Base-by-base conservation (phyloP, 208 protist genomes). In the Borovskyia barvae region DNA sequence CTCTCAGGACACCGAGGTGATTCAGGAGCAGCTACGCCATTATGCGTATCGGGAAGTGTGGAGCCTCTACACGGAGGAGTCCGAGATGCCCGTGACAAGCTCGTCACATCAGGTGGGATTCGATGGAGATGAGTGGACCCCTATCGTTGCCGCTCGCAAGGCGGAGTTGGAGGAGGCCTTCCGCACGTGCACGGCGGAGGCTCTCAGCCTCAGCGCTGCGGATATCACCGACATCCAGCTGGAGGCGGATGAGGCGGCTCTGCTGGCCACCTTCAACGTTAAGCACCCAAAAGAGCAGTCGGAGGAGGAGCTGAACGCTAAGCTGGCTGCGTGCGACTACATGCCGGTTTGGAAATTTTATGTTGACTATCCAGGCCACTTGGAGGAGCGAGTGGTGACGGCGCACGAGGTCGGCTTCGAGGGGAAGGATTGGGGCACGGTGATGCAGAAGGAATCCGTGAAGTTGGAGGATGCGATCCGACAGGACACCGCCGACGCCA, bases 101-200 rank as follows among this genome's bases (percentile, higher is more conserved):
- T 84, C 85, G 8, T 67, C 37, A 25, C 79, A 89, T 65, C 63
- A 79, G 46, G 67, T 87, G 11, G 79, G 62, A 49, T 92, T 92
- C 52, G 80, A 90, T 29, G 85, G 85, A 48, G 82, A 86, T 3
- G 77, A 76, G 66, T 93, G 85, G 82, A 55, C 17, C 3, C 70
- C 80, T 41, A 70, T 87, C 30, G 12, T 85, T 54, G 24, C 69
- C 20, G 55, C 40, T 14, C 67, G 51, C 36, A 37, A 68, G 30
- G 28, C 51, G 11, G 64, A 51, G 35, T 50, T 89, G 15, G 45
- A 65, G 39, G 25, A 62, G 30, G 66, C 57, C 20, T 81, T 85
- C 26, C 61, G 37, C 33, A 32, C 29, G 5, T 71, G 63, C 66
- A 70, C 80, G 2, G 46, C 46, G 0, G 59, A 39, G 33, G 40